Conservation (phyloP, 768 basidiomycete genomes). For the Lactifluus subvellereus region DNA sequence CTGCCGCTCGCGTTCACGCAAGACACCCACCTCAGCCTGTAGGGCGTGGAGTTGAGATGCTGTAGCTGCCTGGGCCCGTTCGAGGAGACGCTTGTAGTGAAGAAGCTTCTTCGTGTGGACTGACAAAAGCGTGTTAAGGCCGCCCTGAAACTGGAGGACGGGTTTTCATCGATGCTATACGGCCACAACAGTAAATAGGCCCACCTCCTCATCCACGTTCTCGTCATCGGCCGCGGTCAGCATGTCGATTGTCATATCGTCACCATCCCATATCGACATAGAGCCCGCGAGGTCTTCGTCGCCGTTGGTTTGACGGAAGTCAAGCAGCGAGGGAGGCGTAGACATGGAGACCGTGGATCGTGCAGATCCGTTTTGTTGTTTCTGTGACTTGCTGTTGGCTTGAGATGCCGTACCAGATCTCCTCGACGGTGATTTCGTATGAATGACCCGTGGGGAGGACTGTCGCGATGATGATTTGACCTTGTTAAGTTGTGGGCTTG, state of each 20-base stretch:
- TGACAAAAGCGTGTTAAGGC: conserved; percentile 37
- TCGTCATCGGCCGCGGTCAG: conserved; percentile 53
- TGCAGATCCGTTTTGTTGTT: conserved; percentile 23
- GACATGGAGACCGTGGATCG: conserved; percentile 15
- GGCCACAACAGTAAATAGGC: conserved; percentile 7
- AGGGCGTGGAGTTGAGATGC: conserved; percentile 82
- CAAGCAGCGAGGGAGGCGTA: conserved; percentile 12
- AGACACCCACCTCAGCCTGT: conserved; percentile 69
- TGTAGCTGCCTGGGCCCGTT: conserved; percentile 70
- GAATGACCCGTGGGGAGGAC: conserved; percentile 24
- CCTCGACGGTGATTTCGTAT: conserved; percentile 22
- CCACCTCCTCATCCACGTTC: conserved; percentile 67
- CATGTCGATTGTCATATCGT: conserved; percentile 68
- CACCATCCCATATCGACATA: conserved; percentile 43
- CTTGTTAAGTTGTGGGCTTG: conserved; percentile 16
- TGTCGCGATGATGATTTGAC: conserved; percentile 17
- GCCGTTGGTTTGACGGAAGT: conserved; percentile 28
- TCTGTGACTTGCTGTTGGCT: conserved; percentile 26
- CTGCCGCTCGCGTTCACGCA: conserved; percentile 43
- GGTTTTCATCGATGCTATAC: not conserved
- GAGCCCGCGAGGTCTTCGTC: conserved; percentile 26
- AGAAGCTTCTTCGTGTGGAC: conserved; percentile 53
- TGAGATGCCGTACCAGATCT: conserved; percentile 25
- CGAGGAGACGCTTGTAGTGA: conserved; percentile 72
- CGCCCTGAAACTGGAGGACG: conserved; percentile 38